These are phyloP conservation scores for Diplogelasinospora grovesii DNA, from an alignment of 495 filamentous ascomycete genomes.

Conservation along the genomic window DNA sequence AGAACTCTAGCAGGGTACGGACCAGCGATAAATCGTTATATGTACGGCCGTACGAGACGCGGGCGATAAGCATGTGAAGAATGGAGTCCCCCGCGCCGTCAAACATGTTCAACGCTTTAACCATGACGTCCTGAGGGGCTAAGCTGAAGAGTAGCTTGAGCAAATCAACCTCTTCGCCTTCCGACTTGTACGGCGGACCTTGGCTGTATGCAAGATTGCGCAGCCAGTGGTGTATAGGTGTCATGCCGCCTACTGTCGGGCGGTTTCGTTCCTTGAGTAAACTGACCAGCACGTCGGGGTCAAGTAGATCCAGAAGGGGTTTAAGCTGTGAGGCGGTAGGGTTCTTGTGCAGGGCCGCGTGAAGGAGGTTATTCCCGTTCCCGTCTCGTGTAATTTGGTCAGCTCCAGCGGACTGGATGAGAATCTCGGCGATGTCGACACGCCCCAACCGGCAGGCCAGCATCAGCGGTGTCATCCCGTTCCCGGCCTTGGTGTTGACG, in stretches of 20 bases:
- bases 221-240: slow-evolving; percentile 36
- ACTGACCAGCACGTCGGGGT: slow-evolving; percentile 33
- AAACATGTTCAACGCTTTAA: slow-evolving; percentile 51
- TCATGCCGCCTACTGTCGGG: slow-evolving; percentile 26
- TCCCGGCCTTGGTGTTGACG: slow-evolving; percentile 48
- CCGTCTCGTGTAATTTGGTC: slow-evolving; percentile 52
- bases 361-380: slow-evolving; percentile 52
- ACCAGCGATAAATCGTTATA: slow-evolving; percentile 29
- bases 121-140: slow-evolving; percentile 31
- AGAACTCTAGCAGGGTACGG: slow-evolving; percentile 45
- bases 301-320: slow-evolving; percentile 46
- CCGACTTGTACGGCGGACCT: slow-evolving; percentile 2
- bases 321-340: slow-evolving; percentile 26
- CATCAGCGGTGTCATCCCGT: slow-evolving; percentile 55
- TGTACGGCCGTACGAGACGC: too few species aligned
- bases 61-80: slow-evolving; percentile 50
- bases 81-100: slow-evolving; percentile 63
- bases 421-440: slow-evolving; percentile 45
- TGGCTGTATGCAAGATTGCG: not conserved
- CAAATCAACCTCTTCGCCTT: slow-evolving; percentile 17
- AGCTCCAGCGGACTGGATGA: slow-evolving; percentile 59
- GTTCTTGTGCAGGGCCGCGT: slow-evolving; percentile 39
- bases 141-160: slow-evolving; percentile 43
- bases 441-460: slow-evolving; percentile 49
- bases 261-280: slow-evolving; percentile 36